phyloP scores from a whole-genome alignment of 2,329 filamentous ascomycete species.

The Aspergillus piperis region DNA sequence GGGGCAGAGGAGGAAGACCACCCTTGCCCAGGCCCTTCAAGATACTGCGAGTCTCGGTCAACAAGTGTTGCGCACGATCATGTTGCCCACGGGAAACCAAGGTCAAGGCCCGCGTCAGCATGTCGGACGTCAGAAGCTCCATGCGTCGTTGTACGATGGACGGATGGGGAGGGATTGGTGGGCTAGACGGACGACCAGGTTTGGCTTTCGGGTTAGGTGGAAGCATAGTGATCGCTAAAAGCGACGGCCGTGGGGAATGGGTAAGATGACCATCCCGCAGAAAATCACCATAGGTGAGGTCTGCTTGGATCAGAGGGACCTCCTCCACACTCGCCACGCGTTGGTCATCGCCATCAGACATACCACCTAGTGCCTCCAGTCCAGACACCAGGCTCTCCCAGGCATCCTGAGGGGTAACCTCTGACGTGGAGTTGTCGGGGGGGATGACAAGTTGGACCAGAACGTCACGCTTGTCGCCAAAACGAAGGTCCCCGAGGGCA shows the following conservation, averaged over 20 bases:
- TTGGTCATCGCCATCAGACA: constrained; percentile 82
- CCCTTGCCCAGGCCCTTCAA: constrained; percentile 95
- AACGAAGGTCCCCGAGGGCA: constrained; percentile 84
- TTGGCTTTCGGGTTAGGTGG: constrained; percentile 69
- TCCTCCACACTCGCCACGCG: constrained; percentile 86
- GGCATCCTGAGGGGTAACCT: constrained; percentile 85
- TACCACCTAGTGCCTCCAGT: constrained; percentile 85
- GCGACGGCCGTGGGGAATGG: constrained; percentile 83
- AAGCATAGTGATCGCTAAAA: constrained; percentile 91
- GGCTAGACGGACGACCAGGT: constrained; percentile 55
- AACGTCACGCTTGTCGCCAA: constrained; percentile 93
- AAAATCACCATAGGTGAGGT: constrained; percentile 90
- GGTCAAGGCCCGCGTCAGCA: constrained; percentile 89
- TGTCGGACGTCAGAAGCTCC: constrained; percentile 96
- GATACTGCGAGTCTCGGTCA: constrained; percentile 92
- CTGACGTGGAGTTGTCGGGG: constrained; percentile 78
- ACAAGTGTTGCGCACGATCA: constrained; percentile 86
- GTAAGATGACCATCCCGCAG: constrained; percentile 82
- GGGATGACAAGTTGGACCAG: constrained; percentile 91
- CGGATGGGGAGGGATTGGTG: constrained; percentile 91
- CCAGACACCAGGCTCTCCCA: constrained; percentile 98
- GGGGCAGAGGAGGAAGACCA: constrained; percentile 84
- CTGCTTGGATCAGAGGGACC: constrained; percentile 90
- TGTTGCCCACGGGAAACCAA: constrained; percentile 89
- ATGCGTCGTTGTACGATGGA: constrained; percentile 94